Evolutionary conservation across 345 rosid genomes (phyloP).

Genomic region (Camelina sativa): DNA sequence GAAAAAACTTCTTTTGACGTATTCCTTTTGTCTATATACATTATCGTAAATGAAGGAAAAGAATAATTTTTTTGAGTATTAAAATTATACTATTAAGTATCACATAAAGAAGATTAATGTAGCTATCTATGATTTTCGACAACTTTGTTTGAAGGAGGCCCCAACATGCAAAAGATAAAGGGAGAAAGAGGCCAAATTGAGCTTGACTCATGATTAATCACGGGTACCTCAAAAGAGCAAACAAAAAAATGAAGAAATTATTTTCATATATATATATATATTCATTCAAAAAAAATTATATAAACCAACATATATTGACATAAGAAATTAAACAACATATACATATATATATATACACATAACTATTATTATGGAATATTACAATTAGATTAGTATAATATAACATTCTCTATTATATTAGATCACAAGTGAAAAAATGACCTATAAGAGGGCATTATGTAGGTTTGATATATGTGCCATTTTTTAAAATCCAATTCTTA

Average conservation of each 20-base stretch:
- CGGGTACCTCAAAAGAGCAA: conserved; percentile 48
- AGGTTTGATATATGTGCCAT: conserved; percentile 1
- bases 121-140: conserved; percentile 36
- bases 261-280: neutral
- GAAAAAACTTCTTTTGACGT: conserved; percentile 28
- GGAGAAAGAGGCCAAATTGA: conserved; percentile 44
- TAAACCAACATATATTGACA: neutral
- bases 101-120: conserved; percentile 39
- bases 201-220: conserved; percentile 48
- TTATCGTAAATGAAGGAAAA: neutral
- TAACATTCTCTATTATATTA: neutral
- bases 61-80: neutral
- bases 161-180: conserved; percentile 46
- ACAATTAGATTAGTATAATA: neutral
- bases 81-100: neutral
- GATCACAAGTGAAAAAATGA: neutral
- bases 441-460: neutral
- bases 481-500: neutral
- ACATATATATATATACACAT: neutral
- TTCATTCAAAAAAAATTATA: neutral
- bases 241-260: neutral
- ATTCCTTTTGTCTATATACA: conserved; percentile 32
- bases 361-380: neutral
- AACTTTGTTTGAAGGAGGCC: conserved; percentile 43
- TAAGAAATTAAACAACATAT: neutral